Percentiles rank a stretch among this genome's conserved stretches.
Conservation (phyloP, 345 rosid species). For the Conringia planisiliqua region DNA sequence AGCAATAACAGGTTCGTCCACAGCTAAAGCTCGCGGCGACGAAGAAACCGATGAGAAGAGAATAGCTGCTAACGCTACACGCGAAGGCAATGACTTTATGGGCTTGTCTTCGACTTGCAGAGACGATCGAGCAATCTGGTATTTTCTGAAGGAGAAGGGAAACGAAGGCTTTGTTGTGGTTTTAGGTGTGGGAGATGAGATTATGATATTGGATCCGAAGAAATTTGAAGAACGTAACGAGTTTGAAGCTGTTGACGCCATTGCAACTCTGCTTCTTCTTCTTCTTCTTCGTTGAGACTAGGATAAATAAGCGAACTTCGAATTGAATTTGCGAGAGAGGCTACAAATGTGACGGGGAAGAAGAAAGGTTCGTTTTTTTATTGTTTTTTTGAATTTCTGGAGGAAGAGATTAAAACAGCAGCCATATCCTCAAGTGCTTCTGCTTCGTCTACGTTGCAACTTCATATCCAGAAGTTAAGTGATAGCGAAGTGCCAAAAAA, state of each 20-base stretch:
- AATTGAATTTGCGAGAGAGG: neutral
- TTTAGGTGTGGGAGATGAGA: conserved; percentile 28
- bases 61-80: conserved; percentile 49
- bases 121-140: conserved; percentile 23
- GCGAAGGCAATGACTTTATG: conserved; percentile 25
- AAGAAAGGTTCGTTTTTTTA: neutral
- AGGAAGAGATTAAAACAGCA: neutral
- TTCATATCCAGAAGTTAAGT: neutral
- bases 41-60: conserved; percentile 42
- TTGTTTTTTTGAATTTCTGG: neutral
- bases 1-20: conserved; percentile 30
- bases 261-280: conserved; percentile 13
- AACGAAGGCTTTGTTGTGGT: neutral
- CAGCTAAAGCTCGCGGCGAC: conserved; percentile 52
- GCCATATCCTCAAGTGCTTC: conserved; percentile 7
- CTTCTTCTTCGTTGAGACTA: neutral
- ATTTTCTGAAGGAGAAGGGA: conserved; percentile 25
- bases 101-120: conserved; percentile 18
- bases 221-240: conserved; percentile 13
- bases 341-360: neutral
- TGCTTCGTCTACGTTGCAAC: neutral
- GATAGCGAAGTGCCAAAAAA: neutral
- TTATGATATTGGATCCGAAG: conserved; percentile 19
- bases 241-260: conserved; percentile 2
- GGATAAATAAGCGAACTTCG: neutral